Base-by-base conservation (phyloP, 2,329 filamentous ascomycete genomes). In the Coniochaeta sp. region DNA sequence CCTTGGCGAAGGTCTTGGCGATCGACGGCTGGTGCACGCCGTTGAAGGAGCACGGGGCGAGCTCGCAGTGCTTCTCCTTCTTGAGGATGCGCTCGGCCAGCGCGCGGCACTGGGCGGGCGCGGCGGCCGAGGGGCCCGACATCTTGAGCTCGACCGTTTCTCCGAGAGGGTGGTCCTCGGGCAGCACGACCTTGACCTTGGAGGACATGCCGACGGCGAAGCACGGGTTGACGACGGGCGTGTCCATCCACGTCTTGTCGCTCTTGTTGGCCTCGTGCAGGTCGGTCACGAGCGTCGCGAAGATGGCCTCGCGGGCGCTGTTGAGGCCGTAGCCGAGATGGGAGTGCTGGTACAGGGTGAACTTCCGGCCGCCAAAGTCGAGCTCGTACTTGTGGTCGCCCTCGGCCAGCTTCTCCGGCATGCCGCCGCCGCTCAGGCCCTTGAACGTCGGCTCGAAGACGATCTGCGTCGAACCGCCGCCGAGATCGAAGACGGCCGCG, bases 21-120 rank as follows among this genome's bases (percentile, higher is more conserved):
- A 99, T 82, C 24, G 89, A 88, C 10, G 95, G 95, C 75, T 99
- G 95, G 77, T 99, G 91, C 32, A 99, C 87, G 65, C 95, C 95
- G 73, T 96, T 96, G 86, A 99, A 99, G 1, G 95, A 96, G 80
- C 95, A 99, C n/a, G 95, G 95, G 0, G 90, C 84, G 56, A 98
- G 78, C 63, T 82, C 81, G 79, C 95, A 99, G 34, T 86, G 81
- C 50, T 85, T 84, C 22, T 96, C 91, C 78, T 99, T 99, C 70
- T 89, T 84, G 52, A 99, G 82, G 30, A 96, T 96, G 74, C 89
- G 91, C 79, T 99, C 95, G 1, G 93, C 90, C 57, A 98, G 79
- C 63, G 85, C 88, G 63, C 95, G 93, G 79, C 95, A 99, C 74
- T 96, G 92, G 1, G 92, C 89, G 19, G 92, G 85, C 1, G 90